phyloP scores from a whole-genome alignment of 768 basidiomycete species.

The Russula sp. region DNA sequence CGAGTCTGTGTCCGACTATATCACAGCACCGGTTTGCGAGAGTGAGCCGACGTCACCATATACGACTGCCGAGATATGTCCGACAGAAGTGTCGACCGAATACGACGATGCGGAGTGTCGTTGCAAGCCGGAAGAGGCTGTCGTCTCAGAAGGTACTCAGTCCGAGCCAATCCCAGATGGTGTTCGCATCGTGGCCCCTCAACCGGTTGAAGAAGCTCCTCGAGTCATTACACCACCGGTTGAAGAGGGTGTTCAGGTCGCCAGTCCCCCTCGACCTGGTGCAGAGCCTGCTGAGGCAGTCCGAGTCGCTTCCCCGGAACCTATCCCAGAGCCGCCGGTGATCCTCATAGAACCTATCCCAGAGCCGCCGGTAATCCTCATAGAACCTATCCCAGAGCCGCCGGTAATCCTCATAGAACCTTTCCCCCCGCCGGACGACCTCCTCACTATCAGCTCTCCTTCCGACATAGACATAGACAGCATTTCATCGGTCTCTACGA shows the following conservation, averaged over 20 bases:
- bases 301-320: neutral
- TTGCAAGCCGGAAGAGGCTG: conserved; percentile 22
- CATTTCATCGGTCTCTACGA: neutral
- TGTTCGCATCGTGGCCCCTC: conserved; percentile 22
- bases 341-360: too few relatives aligned
- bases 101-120: conserved; percentile 42
- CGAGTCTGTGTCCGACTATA: conserved; percentile 40
- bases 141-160: conserved; percentile 14
- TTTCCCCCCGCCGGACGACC: neutral
- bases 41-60: conserved; percentile 42
- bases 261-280: neutral
- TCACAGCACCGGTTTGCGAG: conserved; percentile 38
- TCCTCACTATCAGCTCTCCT: neutral
- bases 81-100: conserved; percentile 40
- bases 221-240: neutral
- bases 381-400: conserved; percentile 2
- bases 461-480: conserved; percentile 2
- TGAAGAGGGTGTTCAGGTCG: conserved; percentile 1
- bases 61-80: conserved; percentile 44
- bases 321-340: neutral
- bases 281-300: neutral
- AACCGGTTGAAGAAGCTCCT: conserved; percentile 1
- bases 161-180: conserved; percentile 32
- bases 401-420: neutral
- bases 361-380: neutral